phyloP scores from a whole-genome alignment of 352 stramenopile species.

The Pythium vanterpoolii region DNA sequence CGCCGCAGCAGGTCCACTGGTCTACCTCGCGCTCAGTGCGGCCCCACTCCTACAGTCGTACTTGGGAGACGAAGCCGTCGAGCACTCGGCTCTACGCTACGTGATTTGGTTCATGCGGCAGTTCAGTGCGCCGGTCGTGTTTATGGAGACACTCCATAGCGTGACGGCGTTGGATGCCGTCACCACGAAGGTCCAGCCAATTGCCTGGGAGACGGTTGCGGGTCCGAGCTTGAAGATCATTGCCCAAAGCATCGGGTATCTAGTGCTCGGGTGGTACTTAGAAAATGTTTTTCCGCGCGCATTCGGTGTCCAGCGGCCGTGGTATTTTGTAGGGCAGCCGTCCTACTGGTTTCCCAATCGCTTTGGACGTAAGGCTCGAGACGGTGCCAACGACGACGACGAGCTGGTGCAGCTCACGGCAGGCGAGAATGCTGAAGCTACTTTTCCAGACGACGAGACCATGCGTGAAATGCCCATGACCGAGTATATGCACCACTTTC shows the following conservation, averaged over 20 bases:
- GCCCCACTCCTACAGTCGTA: conserved; percentile 52
- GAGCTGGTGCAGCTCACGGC: conserved; percentile 19
- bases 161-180: conserved; percentile 52
- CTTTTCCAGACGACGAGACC: conserved; percentile 41
- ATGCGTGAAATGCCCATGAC: conserved; percentile 57
- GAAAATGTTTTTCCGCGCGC: conserved; percentile 91
- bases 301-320: conserved; percentile 89
- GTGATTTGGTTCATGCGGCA: conserved; percentile 41
- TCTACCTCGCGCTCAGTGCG: conserved; percentile 59
- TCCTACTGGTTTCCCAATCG: conserved; percentile 76
- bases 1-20: conserved; percentile 48
- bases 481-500: conserved; percentile 55
- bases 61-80: conserved; percentile 46
- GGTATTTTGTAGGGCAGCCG: conserved; percentile 89
- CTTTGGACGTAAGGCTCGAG: conserved; percentile 1
- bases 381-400: conserved; percentile 1
- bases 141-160: conserved; percentile 55
- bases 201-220: conserved; percentile 47
- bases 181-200: conserved; percentile 29
- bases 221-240: conserved; percentile 62
- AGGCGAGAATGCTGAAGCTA: neutral
- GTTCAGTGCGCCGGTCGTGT: conserved; percentile 66
- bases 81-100: conserved; percentile 28
- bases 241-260: conserved; percentile 82
- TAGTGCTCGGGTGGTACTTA: conserved; percentile 92